Conservation (phyloP, 2,329 filamentous ascomycete species). For the Diaporthe aspalathi region DNA sequence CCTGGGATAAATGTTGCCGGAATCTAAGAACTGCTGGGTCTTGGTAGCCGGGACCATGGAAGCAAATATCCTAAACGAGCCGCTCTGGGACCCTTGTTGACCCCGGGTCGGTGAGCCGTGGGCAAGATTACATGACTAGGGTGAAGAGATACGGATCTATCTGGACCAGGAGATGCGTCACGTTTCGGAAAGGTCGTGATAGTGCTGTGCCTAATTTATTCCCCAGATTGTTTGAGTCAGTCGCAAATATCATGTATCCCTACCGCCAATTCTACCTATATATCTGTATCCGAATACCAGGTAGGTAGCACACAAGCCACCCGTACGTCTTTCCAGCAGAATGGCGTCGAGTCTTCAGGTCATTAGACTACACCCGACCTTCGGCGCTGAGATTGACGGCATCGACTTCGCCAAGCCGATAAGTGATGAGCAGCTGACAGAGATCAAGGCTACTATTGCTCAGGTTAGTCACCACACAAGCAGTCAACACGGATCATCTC, state of each 20-base stretch:
- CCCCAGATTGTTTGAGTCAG: background rate
- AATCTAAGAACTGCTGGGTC: too few species aligned
- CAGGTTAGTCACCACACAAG: background rate
- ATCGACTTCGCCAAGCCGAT: conserved; percentile 29
- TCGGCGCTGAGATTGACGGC: conserved; percentile 28
- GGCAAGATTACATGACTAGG: conserved; percentile 8
- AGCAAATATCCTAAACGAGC: too few species aligned
- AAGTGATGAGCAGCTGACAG: conserved; percentile 12
- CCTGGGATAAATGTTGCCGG: too few species aligned
- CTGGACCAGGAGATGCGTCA: background rate
- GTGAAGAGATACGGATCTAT: background rate
- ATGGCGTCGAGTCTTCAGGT: conserved; percentile 15
- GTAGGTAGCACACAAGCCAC: background rate
- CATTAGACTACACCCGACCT: conserved; percentile 22
- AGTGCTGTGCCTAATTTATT: background rate
- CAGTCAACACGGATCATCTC: background rate
- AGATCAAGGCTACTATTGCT: conserved; percentile 18
- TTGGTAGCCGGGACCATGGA: too few species aligned
- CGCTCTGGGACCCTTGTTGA: background rate
- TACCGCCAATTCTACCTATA: background rate
- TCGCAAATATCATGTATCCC: background rate
- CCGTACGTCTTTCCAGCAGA: too few species aligned
- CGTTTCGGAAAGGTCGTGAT: background rate
- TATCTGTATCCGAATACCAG: background rate
- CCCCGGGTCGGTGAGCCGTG: background rate